phyloP scores from a whole-genome alignment of 345 rosid species.

The Isatis tinctoria region DNA sequence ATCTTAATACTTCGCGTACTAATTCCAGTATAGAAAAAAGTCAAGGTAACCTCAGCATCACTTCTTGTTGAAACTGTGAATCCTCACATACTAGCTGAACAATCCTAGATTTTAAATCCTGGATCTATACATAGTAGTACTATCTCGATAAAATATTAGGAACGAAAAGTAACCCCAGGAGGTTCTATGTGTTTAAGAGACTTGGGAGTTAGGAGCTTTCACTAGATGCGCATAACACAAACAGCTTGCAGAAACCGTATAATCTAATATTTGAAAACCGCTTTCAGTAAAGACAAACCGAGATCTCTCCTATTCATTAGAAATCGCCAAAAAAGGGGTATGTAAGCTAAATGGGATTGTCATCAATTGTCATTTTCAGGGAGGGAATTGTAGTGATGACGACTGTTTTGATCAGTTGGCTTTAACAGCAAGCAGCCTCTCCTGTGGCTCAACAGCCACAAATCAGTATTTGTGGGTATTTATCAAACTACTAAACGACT shows the following conservation, averaged over 20 bases:
- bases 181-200: slow-evolving; percentile 4
- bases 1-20: slow-evolving; percentile 7
- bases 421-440: slow-evolving; percentile 37
- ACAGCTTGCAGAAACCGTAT: slow-evolving; percentile 8
- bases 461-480: slow-evolving; percentile 13
- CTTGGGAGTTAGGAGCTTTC: not conserved
- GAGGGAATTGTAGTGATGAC: slow-evolving; percentile 22
- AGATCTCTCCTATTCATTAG: not conserved
- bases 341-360: slow-evolving; percentile 24
- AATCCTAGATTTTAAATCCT: not conserved
- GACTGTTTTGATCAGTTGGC: slow-evolving; percentile 29
- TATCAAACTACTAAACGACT: slow-evolving; percentile 31
- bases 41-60: slow-evolving; percentile 15
- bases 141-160: not conserved
- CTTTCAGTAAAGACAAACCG: not conserved
- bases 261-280: not conserved
- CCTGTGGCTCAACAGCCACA: slow-evolving; percentile 28
- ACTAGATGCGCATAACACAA: not conserved
- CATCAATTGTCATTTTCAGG: slow-evolving; percentile 27
- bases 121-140: not conserved
- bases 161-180: not conserved
- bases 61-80: not conserved
- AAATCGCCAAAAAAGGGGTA: slow-evolving; percentile 14
- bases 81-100: not conserved
- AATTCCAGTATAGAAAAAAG: not conserved